These are phyloP conservation scores for Funneliformis mosseae DNA, from an alignment of 192 early-diverging fungal species.

Conservation along the genomic window DNA sequence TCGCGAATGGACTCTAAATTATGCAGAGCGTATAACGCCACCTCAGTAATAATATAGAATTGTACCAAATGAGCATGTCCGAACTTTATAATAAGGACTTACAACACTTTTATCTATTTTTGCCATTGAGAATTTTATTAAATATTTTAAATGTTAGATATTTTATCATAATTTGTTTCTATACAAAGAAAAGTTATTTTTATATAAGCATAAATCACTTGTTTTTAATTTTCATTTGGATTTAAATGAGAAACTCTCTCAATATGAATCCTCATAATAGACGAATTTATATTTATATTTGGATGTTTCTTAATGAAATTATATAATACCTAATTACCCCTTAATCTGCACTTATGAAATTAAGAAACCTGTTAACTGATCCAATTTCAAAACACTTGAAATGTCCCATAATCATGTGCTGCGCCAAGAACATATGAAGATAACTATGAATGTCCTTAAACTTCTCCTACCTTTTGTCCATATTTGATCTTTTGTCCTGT, in stretches of 20 bases:
- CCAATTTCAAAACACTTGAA: neutral
- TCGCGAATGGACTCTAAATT: constrained; percentile 50
- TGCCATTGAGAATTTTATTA: neutral
- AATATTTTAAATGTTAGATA: neutral
- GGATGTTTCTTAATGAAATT: neutral
- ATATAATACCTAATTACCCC: no score
- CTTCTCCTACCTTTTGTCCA: constrained; percentile 76
- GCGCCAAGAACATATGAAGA: neutral
- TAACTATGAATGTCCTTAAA: neutral
- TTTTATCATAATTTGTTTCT: neutral
- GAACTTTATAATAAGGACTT: neutral
- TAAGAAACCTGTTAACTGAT: no score
- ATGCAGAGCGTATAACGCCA: constrained; percentile 17
- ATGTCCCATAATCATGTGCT: neutral
- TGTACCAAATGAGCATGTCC: neutral
- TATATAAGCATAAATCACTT: neutral
- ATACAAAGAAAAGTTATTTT: no score
- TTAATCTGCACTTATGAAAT: no score
- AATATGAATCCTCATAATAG: neutral
- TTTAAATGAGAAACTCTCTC: neutral
- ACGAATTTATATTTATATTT: neutral
- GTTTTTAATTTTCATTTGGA: neutral
- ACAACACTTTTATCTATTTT: neutral
- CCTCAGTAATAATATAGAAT: neutral
- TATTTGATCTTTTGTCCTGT: constrained; percentile 77